These are phyloP conservation scores for Endotrypanum monterogeii DNA, from an alignment of 208 protist genomes.

Conservation along the genomic window DNA sequence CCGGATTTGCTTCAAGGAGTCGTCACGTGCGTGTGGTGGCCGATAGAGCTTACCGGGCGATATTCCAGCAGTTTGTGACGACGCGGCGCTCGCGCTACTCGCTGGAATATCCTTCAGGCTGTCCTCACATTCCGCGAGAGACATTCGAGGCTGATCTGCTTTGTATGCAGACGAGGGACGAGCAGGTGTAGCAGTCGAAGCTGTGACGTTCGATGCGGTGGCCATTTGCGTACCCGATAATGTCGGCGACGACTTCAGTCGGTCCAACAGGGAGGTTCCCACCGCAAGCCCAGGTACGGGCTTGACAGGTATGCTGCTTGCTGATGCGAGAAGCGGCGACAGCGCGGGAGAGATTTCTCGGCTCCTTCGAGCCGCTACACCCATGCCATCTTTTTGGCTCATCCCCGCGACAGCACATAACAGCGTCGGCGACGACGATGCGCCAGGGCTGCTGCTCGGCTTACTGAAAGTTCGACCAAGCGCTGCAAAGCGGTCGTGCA, in stretches of 20 bases:
- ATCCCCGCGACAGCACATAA: background rate
- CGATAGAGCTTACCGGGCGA: conserved; percentile 21
- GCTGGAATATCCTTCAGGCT: background rate
- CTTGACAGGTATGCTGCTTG: background rate
- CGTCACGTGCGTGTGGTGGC: conserved; percentile 27
- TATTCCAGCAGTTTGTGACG: background rate
- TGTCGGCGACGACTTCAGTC: conserved; percentile 2
- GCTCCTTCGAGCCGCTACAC: conserved; percentile 1
- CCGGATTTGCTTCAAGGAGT: background rate
- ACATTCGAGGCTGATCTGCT: background rate
- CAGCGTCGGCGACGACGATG: background rate
- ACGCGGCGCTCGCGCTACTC: background rate
- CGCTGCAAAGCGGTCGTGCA: conserved; percentile 20
- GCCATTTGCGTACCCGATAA: background rate
- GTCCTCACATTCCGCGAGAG: background rate
- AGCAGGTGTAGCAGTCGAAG: background rate
- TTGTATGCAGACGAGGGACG: background rate
- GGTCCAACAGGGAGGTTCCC: conserved; percentile 20
- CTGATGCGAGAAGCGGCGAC: background rate
- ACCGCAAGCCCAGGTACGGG: conserved; percentile 6
- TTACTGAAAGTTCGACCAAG: conserved; percentile 18
- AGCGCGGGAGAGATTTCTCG: background rate
- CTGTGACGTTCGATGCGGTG: background rate
- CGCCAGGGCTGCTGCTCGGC: background rate
- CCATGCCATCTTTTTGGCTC: background rate